Evolutionary conservation across 2,329 filamentous ascomycete species (phyloP), one percentile per base, ranked within the genome.

Genomic region (Calonectria fujianensis): DNA sequence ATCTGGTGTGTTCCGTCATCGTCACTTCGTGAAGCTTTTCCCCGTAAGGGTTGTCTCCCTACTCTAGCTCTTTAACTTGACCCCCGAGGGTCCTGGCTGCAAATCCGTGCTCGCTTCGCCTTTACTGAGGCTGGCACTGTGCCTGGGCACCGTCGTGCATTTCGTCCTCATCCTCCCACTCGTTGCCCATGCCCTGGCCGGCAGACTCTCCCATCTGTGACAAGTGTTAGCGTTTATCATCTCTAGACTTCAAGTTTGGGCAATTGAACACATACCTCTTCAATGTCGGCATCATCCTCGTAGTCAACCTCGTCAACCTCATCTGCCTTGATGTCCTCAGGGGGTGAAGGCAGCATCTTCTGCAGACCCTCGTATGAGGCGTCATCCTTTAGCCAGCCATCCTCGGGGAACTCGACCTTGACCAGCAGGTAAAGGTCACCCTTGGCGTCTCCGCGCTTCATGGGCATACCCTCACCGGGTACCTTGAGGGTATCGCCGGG

Each of bases 391-490:
- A 96, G 88, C 95, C 96, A 98, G 32, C 93, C 94, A 80, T 96
- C 93, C 80, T 96, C 92, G 3, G 97, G 97, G 87, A 98, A 98
- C 70, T 95, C 91, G 76, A 99, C 91, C 80, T 97, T 93, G 77
- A 98, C 93, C 48, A 94, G 88, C 52, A 99, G 89, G 85, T 96
- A 99, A 24, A 99, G 88, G 82, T 98, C 96, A 54, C 97, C 97
- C 83, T 92, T 95, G 6, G 87, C 82, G 50, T 99, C 97, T 76
- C 93, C 95, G 72, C 93, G 93, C 90, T 98, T 98, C 80, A 93
- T 85, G 2, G 97, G 97, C 97, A 99, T 99, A 74, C 97, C 97
- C 87, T 99, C 97, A 32, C 95, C 96, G 2, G 90, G 85, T 1
- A 99, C 88, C 88, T 96, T 98, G 80, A 99, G 89, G 10, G 96